Base-by-base conservation (phyloP, 2,329 filamentous ascomycete genomes). In the Rhytidhysteron rufulum region DNA sequence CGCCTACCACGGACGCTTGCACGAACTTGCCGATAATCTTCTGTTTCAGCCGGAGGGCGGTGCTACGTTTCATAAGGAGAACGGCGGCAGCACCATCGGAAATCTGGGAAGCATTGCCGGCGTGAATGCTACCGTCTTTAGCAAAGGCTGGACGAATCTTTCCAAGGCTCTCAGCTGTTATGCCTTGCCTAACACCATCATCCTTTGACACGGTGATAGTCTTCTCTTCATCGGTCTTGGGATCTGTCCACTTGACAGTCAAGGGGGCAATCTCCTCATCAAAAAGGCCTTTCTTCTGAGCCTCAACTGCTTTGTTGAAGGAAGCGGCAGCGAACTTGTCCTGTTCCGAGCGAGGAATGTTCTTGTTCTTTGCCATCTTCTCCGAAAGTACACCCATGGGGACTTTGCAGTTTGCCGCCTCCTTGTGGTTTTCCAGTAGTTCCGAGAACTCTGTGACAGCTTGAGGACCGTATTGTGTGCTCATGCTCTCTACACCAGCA, bases 401-500 rank as follows among this genome's bases (percentile, higher is more conserved):
- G 3, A 97, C 91, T 73, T 95, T 96, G 82, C 93, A 98, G 78
- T 96, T 94, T 58, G 86, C 86, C 18, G 90, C 79, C 63, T 93
- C 85, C 49, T 81, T 77, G 74, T 91, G 79, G 56, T 74, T 79
- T 62, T 96, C 87, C 49, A 97, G 82, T 39, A 88, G 78, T 36
- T 95, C 88, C 21, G 87, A 93, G 78, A 97, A 96, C 69, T 97
- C 93, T 47, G 83, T 80, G 13, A 97, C 91, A 46, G 93, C 93
- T 32, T 74, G 76, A 18, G 91, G 90, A 24, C 83, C 93, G 66
- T 97, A 97, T 62, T 96, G 86, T 42, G 77, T 77, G 60, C 81
- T 87, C 93, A 98, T 98, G 75, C 86, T 93, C 80, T 98, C 93
- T 18, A 95, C 89, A 60, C 93, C 93, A 16, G 90, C 90, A 53